Evolutionary conservation across 1,284 basidiomycete genomes (phyloP), one percentile per base, ranked within the genome.

Genomic region (Rhizopogon parksii): DNA sequence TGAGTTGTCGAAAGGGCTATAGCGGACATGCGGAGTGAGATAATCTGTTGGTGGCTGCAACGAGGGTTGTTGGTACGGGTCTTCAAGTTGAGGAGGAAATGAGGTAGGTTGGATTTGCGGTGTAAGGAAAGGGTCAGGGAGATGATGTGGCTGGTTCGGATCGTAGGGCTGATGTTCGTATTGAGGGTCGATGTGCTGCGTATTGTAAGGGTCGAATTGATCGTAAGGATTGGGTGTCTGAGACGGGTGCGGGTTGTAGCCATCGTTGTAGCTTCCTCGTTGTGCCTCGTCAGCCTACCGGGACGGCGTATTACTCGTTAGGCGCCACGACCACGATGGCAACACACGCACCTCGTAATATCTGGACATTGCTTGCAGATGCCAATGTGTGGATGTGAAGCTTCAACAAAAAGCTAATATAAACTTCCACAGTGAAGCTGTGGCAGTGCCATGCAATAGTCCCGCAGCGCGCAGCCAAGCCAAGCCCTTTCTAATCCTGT

Each of bases 261-360:
- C 78, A 53, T 83, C 80, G 57, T 80, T 80, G 60, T 80, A 81
- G 50, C 72, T 73, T 36, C 75, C 63, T 14, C 67, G 70, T 53
- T 80, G 79, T 6, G 71, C 75, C 60, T 83, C 81, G 60, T 82
- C 76, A 3, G 76, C 71, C 76, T 81, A 36, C 25, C 52, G 12
- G 9, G 30, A 32, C 11, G 11, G 11, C 11, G 30, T 11, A 4
- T 32, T 32, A 35, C 32, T 46, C 17, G 9, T 52, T 54, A 38
- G 27, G 3, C 27, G 17, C 40, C 6, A 11, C 12, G 5, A 15
- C 2, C 4, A 12, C 2, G 7, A 34, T 14, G 2, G 4, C 3
- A 6, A 43, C 19, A 43, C 8, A 43, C 42, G 17, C 19, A 56
- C 45, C 39, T 55, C 27, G 17, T 37, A 25, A 17, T 34, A 45